phyloP scores from a whole-genome alignment of 2,329 filamentous ascomycete genomes.

The Arthrobotrys sinensis region DNA sequence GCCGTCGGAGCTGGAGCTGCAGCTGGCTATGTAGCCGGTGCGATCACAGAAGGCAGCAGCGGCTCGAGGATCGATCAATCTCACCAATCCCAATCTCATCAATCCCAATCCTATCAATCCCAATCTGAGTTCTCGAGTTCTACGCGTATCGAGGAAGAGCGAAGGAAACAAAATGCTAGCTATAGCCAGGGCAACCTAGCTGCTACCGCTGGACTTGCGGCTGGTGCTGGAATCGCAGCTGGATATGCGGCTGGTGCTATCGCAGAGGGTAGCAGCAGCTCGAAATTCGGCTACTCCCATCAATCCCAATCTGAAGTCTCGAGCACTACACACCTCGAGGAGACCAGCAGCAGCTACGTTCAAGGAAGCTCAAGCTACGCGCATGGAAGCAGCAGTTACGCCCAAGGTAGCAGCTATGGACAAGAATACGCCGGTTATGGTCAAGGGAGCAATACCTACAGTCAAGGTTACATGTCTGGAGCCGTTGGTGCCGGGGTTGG shows the following conservation, averaged over 20 bases:
- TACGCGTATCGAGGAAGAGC: constrained; percentile 12
- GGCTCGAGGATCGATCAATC: neutral
- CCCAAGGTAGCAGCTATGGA: constrained; percentile 17
- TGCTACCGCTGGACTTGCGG: neutral
- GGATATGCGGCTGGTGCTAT: neutral
- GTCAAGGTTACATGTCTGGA: neutral
- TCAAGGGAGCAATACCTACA: constrained; percentile 9
- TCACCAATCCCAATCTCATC: neutral
- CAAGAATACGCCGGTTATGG: constrained; percentile 18
- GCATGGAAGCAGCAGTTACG: constrained; percentile 14
- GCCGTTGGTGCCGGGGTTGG: constrained; percentile 1
- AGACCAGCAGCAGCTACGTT: constrained; percentile 3
- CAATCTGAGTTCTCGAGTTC: constrained; percentile 16
- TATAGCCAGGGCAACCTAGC: neutral
- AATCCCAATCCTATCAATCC: constrained; percentile 16
- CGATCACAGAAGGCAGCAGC: neutral
- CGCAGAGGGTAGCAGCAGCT: constrained; percentile 7
- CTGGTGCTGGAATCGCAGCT: neutral
- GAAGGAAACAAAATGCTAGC: constrained; percentile 6
- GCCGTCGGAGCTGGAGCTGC: constrained; percentile 10
- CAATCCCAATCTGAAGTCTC: constrained; percentile 17
- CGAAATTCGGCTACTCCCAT: constrained; percentile 20
- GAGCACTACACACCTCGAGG: constrained; percentile 12
- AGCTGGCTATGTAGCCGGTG: constrained; percentile 1
- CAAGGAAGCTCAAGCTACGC: neutral